These are phyloP conservation scores for Basipetospora chlamydospora DNA, from an alignment of 2,329 filamentous ascomycete species.

Conservation along the genomic window DNA sequence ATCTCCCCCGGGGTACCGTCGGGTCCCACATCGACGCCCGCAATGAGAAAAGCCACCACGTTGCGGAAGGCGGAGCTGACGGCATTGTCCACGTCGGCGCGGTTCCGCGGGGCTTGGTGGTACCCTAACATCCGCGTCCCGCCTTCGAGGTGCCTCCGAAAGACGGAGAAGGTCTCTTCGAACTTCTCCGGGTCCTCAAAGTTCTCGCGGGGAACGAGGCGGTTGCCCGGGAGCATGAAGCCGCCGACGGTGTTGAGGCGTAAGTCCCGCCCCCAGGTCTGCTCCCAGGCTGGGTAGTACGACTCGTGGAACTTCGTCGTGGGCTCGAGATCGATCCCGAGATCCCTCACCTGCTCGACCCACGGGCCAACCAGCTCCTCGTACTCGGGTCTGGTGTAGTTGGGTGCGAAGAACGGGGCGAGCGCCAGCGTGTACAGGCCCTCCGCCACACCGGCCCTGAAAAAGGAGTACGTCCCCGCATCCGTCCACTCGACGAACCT, in stretches of 20 bases:
- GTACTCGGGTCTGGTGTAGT: slow-evolving; percentile 16
- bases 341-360: slow-evolving; percentile 11
- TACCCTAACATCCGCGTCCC: slow-evolving; percentile 5
- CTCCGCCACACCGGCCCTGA: neutral
- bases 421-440: neutral
- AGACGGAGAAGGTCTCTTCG: slow-evolving; percentile 6
- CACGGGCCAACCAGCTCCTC: slow-evolving; percentile 26
- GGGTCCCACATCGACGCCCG: neutral
- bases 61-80: slow-evolving; percentile 5
- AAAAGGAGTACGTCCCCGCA: slow-evolving; percentile 20
- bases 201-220: slow-evolving; percentile 9
- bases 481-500: slow-evolving; percentile 31
- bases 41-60: slow-evolving; percentile 3
- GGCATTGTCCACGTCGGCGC: slow-evolving; percentile 3
- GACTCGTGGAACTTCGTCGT: slow-evolving; percentile 6
- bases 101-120: slow-evolving; percentile 8
- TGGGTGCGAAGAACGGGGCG: slow-evolving; percentile 7
- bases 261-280: slow-evolving; percentile 8
- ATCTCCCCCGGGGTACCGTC: neutral
- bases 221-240: slow-evolving; percentile 6
- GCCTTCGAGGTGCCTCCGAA: neutral
- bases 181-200: slow-evolving; percentile 7
- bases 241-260: slow-evolving; percentile 6
- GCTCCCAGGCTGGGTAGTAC: slow-evolving; percentile 6
- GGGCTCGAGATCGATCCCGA: slow-evolving; percentile 9